phyloP scores from a whole-genome alignment of 2,329 filamentous ascomycete species.

The Claviceps maximensis region DNA sequence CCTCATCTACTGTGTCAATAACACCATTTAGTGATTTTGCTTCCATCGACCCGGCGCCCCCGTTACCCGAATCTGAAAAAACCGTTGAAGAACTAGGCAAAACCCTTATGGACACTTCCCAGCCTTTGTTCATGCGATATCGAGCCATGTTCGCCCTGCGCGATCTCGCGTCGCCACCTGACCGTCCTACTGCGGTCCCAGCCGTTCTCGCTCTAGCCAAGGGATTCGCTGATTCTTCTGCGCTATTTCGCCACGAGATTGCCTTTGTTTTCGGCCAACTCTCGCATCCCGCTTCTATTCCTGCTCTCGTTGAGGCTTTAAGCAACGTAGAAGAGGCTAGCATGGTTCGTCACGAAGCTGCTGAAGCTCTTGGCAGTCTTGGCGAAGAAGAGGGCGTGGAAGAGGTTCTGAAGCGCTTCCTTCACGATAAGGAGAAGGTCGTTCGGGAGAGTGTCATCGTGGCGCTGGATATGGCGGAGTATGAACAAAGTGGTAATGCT shows the following conservation, averaged over 20 bases:
- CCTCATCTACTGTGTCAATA: not conserved
- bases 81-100: constrained; percentile 64
- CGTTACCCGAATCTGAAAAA: constrained; percentile 57
- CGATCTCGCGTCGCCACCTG: constrained; percentile 85
- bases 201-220: constrained; percentile 75
- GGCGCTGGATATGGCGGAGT: constrained; percentile 95
- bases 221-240: constrained; percentile 74
- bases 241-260: constrained; percentile 93
- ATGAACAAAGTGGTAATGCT: constrained; percentile 73
- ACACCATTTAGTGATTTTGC: constrained; percentile 62
- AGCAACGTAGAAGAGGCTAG: constrained; percentile 71
- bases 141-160: constrained; percentile 96
- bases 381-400: constrained; percentile 91
- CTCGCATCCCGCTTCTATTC: constrained; percentile 91
- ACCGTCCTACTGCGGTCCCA: constrained; percentile 78
- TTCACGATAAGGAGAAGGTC: constrained; percentile 83
- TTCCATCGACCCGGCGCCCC: constrained; percentile 89
- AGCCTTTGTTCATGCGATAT: constrained; percentile 84
- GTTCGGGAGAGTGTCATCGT: constrained; percentile 92
- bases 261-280: constrained; percentile 97
- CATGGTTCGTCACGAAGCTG: constrained; percentile 97
- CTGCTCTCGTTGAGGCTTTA: constrained; percentile 66
- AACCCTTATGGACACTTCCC: constrained; percentile 62
- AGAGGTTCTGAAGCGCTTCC: constrained; percentile 65
- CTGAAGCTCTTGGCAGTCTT: constrained; percentile 86